phyloP scores from a whole-genome alignment of 805 yeast species.

The Sungouiella thailandica region DNA sequence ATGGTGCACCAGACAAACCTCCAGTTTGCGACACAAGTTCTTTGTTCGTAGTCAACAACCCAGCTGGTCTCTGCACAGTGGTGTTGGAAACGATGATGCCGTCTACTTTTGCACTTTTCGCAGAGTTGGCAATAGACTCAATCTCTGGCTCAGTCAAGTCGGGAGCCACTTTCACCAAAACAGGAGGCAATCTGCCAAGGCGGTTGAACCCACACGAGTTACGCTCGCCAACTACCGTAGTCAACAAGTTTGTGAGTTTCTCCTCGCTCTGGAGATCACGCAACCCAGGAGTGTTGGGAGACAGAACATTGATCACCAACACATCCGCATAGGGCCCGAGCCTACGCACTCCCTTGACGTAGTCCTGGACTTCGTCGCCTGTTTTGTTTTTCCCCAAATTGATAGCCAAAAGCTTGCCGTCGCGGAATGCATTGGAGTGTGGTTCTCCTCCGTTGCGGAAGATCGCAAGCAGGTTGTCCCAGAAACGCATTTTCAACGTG shows the following conservation, averaged over 20 bases:
- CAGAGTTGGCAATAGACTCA: constrained; percentile 74
- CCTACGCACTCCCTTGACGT: constrained; percentile 74
- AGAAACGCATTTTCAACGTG: constrained; percentile 60
- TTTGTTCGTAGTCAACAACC: constrained; percentile 45
- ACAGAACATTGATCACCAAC: constrained; percentile 83
- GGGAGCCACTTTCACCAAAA: constrained; percentile 90
- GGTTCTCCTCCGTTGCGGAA: constrained; percentile 14
- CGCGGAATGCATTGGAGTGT: constrained; percentile 48
- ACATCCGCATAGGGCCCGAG: constrained; percentile 86
- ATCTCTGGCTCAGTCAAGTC: constrained; percentile 81
- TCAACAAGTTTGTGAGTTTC: constrained; percentile 63
- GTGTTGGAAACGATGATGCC: constrained; percentile 93
- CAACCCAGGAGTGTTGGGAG: constrained; percentile 95
- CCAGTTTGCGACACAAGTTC: constrained; percentile 58
- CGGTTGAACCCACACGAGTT: constrained; percentile 41
- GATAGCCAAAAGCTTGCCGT: constrained; percentile 66
- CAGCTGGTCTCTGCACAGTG: constrained; percentile 74
- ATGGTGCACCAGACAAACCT: constrained; percentile 89
- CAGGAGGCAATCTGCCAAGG: constrained; percentile 58
- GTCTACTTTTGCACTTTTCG: constrained; percentile 72
- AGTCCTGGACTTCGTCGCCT: constrained; percentile 88
- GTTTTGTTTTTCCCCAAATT: constrained; percentile 90
- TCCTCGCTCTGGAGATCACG: constrained; percentile 78
- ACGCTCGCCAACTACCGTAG: constrained; percentile 65
- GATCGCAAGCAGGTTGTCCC: constrained; percentile 2